Base-by-base conservation (phyloP, 1,139 yeast genomes). In the Pichia sp. region DNA sequence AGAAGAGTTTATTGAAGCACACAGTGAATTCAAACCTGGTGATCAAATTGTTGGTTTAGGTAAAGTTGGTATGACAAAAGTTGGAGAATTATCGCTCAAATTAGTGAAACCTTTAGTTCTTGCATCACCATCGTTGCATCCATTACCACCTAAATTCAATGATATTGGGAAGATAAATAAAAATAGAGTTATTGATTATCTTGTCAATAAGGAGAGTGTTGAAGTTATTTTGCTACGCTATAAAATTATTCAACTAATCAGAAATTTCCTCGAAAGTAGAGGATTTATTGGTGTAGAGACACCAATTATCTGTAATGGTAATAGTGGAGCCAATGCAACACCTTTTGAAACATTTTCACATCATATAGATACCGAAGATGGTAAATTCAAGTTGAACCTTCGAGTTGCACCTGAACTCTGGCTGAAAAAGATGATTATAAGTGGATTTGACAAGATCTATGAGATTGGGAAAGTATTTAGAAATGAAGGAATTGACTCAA, bases 331-430 rank as follows among this genome's bases (percentile, higher is more conserved):
- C 1, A 78, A 80, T 52, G 97, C 97, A 0, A 72, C 73, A 19
- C 95, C 97, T 0, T 91, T 91, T 52, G 54, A 56, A 1, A 85
- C 96, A 0, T 40, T 52, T 1, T 69, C 80, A 24, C 64, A 62
- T n/a, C 75, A 74, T 23, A 52, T 79, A 30, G 67, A 68, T 24
- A 31, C 24, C 12, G 53, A 56, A 2, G 56, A 59, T 14, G 49
- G 53, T 3, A 54, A 49, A 4, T 37, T 56, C 0, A 64, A 64
- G 10, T 61, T 88, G 9, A 79, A 76, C 46, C 62, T 91, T 41
- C 66, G 98, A 35, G 91, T 91, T 4, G 96, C 98, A 0, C 97
- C 98, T 0, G 98, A 91, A 57, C 63, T 91, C 33, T 91, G 96
- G 96, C 69, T 91, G 44, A 91, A 91, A 59, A 72, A 84, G 52